Conservation (phyloP, 2,329 filamentous ascomycete genomes). For the Fusarium sp. region DNA sequence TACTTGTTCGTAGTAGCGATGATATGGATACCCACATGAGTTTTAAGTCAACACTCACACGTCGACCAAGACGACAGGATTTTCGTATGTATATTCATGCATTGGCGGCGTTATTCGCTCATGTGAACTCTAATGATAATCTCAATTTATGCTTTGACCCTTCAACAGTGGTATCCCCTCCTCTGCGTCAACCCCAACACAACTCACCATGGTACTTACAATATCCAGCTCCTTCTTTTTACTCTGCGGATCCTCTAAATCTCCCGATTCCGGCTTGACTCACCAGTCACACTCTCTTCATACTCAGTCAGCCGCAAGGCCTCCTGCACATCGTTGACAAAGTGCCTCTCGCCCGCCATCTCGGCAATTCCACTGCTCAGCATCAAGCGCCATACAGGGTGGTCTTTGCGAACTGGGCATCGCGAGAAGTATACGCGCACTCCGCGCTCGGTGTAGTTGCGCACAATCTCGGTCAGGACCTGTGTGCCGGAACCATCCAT, state of each 20-base stretch:
- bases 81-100: background rate
- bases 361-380: conserved; percentile 86
- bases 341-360: conserved; percentile 79
- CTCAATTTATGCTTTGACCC: conserved; percentile 5
- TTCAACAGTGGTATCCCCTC: conserved; percentile 30
- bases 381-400: conserved; percentile 78
- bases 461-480: conserved; percentile 90
- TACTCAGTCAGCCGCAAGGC: conserved; percentile 85
- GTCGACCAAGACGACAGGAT: too few relatives aligned
- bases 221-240: background rate
- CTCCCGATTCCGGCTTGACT: conserved; percentile 38
- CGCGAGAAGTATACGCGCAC: conserved; percentile 82
- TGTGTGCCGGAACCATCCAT: conserved; percentile 95
- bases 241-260: background rate
- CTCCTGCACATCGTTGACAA: conserved; percentile 86
- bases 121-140: conserved; percentile 13
- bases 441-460: conserved; percentile 79
- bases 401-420: conserved; percentile 60
- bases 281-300: conserved; percentile 63
- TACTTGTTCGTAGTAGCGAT: too few relatives aligned
- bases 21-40: background rate
- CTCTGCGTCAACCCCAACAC: conserved; percentile 2
- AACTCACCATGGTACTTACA: background rate
- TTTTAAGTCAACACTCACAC: background rate
- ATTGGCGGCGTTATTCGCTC: background rate